Conservation (phyloP, 208 protist genomes). For the Wallacemonas sp. region DNA sequence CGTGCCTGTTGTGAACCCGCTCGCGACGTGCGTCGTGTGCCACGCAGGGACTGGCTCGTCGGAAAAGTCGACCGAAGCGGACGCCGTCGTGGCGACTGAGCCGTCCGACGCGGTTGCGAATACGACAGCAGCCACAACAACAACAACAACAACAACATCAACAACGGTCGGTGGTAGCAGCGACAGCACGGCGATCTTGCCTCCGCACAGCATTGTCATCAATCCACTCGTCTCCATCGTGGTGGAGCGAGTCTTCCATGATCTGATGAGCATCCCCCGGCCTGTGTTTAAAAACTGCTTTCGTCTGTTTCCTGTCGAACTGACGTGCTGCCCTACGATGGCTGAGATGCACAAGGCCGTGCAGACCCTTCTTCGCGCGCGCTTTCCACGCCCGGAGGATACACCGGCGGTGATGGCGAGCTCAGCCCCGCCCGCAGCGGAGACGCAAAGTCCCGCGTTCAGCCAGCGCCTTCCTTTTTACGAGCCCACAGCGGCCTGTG, state of each 20-base stretch:
- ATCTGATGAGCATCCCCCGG: conserved; percentile 51
- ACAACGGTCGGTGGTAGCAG: too few species aligned
- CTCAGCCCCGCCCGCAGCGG: background rate
- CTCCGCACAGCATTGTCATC: conserved; percentile 63
- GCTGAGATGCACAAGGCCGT: conserved; percentile 71
- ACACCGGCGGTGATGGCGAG: too few species aligned
- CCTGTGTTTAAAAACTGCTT: conserved; percentile 80
- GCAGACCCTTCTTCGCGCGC: conserved; percentile 36
- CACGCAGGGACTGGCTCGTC: background rate
- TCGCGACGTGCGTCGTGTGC: conserved; percentile 12
- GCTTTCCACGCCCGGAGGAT: conserved; percentile 41
- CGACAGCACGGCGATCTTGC: too few species aligned
- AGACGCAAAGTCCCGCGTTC: conserved; percentile 7
- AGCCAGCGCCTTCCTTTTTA: background rate
- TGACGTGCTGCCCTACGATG: conserved; percentile 83
- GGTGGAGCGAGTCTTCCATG: conserved; percentile 73
- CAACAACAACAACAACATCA: too few species aligned
- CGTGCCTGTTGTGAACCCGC: conserved; percentile 18
- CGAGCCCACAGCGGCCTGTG: background rate
- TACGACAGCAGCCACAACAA: too few species aligned
- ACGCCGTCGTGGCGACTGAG: background rate
- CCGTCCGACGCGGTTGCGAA: too few species aligned
- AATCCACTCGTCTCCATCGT: conserved; percentile 75
- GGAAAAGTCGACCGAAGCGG: background rate
- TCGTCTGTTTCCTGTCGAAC: conserved; percentile 71